A percentile compares a stretch with the other conserved stretches of the same genome.
phyloP scores from a whole-genome alignment of 2,329 filamentous ascomycete genomes.

The Thielaviopsis musarum region DNA sequence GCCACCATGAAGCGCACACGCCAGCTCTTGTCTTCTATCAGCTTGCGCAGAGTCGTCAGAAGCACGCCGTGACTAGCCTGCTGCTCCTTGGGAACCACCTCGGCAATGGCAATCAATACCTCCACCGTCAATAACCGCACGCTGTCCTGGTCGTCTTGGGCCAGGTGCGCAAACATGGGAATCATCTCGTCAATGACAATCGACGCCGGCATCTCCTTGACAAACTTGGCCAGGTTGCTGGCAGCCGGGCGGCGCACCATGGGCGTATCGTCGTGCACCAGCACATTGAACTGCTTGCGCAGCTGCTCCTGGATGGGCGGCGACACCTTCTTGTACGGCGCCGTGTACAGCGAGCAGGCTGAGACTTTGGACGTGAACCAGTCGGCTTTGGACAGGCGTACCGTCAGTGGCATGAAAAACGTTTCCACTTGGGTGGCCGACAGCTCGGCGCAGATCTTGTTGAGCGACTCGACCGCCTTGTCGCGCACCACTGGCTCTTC shows the following conservation, averaged over 20 bases:
- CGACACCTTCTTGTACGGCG: conserved; percentile 82
- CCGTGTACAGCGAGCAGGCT: conserved; percentile 85
- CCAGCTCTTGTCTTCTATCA: conserved; percentile 99
- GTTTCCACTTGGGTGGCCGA: conserved; percentile 89
- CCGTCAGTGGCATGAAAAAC: conserved; percentile 87
- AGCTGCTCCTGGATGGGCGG: conserved; percentile 78
- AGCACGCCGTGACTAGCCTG: conserved; percentile 91
- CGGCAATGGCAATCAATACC: conserved; percentile 87
- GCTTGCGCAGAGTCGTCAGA: conserved; percentile 70
- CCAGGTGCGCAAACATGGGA: conserved; percentile 92
- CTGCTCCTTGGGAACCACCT: conserved; percentile 95
- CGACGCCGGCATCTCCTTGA: conserved; percentile 85
- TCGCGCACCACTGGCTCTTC: conserved; percentile 95
- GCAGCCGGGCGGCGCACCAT: conserved; percentile 97
- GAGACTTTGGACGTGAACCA: conserved; percentile 99
- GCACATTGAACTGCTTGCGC: conserved; percentile 74
- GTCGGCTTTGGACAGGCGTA: conserved; percentile 95
- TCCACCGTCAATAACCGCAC: conserved; percentile 92
- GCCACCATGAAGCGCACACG: conserved; percentile 98
- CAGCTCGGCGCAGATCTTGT: conserved; percentile 94
- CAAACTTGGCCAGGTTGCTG: conserved; percentile 91
- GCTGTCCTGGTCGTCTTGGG: conserved; percentile 92
- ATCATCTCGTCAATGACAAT: conserved; percentile 98
- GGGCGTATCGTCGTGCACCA: conserved; percentile 95
- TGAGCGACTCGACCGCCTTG: conserved; percentile 98